A percentile compares a stretch with the other conserved stretches of the same genome.
Evolutionary conservation across 2,329 filamentous ascomycete species (phyloP).

Genomic region (Aspergillus ruber): DNA sequence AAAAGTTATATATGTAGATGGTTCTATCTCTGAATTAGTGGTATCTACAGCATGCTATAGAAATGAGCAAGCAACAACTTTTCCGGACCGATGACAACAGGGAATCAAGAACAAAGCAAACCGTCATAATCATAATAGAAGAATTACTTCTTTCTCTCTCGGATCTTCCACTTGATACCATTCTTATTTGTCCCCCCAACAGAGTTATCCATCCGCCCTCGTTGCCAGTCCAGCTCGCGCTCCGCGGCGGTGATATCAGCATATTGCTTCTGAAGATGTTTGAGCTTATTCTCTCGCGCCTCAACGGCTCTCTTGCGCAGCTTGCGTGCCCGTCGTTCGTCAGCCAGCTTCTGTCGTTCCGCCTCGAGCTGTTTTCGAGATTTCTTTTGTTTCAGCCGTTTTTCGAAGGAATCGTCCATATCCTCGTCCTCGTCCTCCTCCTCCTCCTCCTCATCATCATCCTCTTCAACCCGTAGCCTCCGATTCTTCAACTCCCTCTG

Average conservation of each 20-base stretch:
- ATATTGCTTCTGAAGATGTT: slow-evolving; percentile 49
- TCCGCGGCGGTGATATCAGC: slow-evolving; percentile 51
- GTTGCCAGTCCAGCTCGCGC: slow-evolving; percentile 52
- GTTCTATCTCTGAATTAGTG: neutral
- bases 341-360: slow-evolving; percentile 33
- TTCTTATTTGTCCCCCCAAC: slow-evolving; percentile 58
- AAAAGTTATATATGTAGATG: neutral
- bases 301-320: slow-evolving; percentile 45
- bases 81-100: slow-evolving; percentile 4
- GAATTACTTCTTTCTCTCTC: slow-evolving; percentile 49
- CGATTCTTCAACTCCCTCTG: slow-evolving; percentile 24
- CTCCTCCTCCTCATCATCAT: slow-evolving; percentile 4
- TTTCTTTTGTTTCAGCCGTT: slow-evolving; percentile 24
- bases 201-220: slow-evolving; percentile 55
- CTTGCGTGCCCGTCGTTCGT: slow-evolving; percentile 36
- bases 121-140: neutral
- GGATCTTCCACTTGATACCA: slow-evolving; percentile 58
- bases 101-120: neutral
- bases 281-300: slow-evolving; percentile 44
- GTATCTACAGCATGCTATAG: slow-evolving; percentile 1
- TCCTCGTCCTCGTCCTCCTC: slow-evolving; percentile 21
- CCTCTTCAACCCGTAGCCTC: slow-evolving; percentile 12
- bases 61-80: slow-evolving; percentile 8
- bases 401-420: slow-evolving; percentile 14
- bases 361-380: slow-evolving; percentile 41